Conservation (phyloP, 768 basidiomycete species). For the Chiua virens region DNA sequence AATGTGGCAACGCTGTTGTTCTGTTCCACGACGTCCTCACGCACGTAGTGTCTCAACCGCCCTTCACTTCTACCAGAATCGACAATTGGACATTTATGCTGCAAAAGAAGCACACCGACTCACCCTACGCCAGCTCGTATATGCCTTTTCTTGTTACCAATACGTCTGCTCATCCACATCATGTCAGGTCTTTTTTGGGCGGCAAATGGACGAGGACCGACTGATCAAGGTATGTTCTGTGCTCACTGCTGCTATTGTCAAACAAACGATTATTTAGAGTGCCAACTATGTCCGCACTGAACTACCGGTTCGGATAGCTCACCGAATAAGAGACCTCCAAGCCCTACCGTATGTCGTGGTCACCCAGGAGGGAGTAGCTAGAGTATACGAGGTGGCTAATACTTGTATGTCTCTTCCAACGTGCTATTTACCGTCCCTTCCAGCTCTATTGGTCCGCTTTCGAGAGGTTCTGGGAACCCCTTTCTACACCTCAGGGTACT, state of each 20-base stretch:
- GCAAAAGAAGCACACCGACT: constrained; percentile 68
- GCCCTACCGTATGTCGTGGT: constrained; percentile 84
- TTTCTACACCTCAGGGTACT: constrained; percentile 6
- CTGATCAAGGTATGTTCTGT: constrained; percentile 60
- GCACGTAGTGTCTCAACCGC: constrained; percentile 38
- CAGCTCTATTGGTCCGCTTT: constrained; percentile 88
- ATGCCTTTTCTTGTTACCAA: constrained; percentile 10
- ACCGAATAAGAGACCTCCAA: constrained; percentile 85
- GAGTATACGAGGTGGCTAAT: constrained; percentile 76
- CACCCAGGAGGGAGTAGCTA: constrained; percentile 78
- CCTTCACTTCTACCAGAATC: constrained; percentile 78
- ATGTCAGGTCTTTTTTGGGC: constrained; percentile 78
- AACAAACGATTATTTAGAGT: constrained; percentile 46
- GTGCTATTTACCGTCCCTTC: neutral
- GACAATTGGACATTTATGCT: constrained; percentile 79
- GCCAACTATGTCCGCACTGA: constrained; percentile 91
- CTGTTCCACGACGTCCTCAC: constrained; percentile 4
- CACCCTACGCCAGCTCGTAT: constrained; percentile 77
- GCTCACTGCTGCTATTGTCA: neutral
- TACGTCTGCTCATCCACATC: constrained; percentile 4
- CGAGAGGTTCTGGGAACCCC: constrained; percentile 56
- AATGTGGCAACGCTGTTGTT: constrained; percentile 17
- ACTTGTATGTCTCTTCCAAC: neutral
- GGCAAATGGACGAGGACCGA: constrained; percentile 75
- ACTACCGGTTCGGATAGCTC: constrained; percentile 83